Base-by-base conservation (phyloP, 305 asterid genomes). In the Solanum hybrid region DNA sequence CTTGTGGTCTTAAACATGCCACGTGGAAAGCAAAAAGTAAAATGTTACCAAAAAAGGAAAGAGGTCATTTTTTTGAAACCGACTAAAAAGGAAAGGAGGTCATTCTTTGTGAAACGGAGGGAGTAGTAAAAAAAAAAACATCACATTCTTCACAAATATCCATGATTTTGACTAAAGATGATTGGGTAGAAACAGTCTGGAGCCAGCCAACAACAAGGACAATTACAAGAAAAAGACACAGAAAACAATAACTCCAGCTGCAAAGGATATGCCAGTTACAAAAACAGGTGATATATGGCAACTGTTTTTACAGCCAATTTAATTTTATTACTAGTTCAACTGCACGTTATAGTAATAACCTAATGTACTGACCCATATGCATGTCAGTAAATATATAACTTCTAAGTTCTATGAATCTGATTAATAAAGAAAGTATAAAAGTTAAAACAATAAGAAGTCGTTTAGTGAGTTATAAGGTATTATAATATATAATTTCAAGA, bases 181-280 rank as follows among this genome's bases (percentile, higher is more conserved):
- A 40, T 4, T 42, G 37, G 69, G 4, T 40, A 40, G 87, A 82
- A 82, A 82, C 37, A 42, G 87, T 46, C 87, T 83, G 87, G 87
- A 10, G 74, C 74, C 87, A 83, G 87, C 74, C 40, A 29, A 83
- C 40, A 83, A 29, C 1, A 83, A 83, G 87, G 87, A 83, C 74
- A 83, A 83, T 29, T 83, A 46, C 74, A 29, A 46, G 40, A 83
- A 83, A 83, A 83, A 83, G 87, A 83, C 74, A 11, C 18, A 46
- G 74, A 46, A 83, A 83, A 83, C 87, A 83, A 46, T 29, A 46
- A 83, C 40, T 46, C 29, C 87, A 83, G 87, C 87, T 83, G 74
- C 74, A 9, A 29, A 46, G 87, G 40, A 29, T 83, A 29, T 42
- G 67, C 87, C 69, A 40, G 24, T 40, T 81, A 40, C 35, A 39